phyloP scores from a whole-genome alignment of 2,329 filamentous ascomycete genomes.

The Chaetomium sp. region DNA sequence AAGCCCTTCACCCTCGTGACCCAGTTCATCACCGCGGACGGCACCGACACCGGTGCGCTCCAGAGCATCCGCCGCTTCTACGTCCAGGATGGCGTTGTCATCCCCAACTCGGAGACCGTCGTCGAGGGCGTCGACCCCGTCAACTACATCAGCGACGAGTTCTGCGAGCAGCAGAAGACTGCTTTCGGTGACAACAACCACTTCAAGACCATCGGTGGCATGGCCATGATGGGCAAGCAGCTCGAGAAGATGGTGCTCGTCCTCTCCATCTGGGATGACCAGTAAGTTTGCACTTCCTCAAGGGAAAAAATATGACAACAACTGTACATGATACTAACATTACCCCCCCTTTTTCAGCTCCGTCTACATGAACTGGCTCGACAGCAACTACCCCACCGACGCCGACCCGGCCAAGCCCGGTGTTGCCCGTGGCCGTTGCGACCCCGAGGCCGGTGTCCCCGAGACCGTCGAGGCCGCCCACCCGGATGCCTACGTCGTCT shows the following conservation, averaged over 20 bases:
- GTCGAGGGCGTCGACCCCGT: constrained; percentile 37
- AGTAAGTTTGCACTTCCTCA: constrained; percentile 39
- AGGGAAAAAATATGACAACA: not conserved
- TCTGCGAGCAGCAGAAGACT: constrained; percentile 58
- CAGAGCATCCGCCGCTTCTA: constrained; percentile 59
- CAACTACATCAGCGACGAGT: constrained; percentile 52
- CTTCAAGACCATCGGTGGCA: constrained; percentile 55
- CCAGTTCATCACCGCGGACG: constrained; percentile 52
- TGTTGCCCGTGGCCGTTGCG: constrained; percentile 52
- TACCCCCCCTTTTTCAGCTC: constrained; percentile 23
- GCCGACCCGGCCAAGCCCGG: constrained; percentile 44
- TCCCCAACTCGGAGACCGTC: constrained; percentile 45
- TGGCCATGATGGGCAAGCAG: constrained; percentile 52
- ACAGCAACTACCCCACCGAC: constrained; percentile 56
- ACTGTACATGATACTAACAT: not conserved
- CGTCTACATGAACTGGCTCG: constrained; percentile 64
- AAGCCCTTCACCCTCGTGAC: constrained; percentile 60
- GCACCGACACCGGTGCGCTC: constrained; percentile 50
- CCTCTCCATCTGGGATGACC: constrained; percentile 55
- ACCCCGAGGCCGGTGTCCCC: constrained; percentile 49
- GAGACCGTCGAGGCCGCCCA: constrained; percentile 46
- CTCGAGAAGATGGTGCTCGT: constrained; percentile 42
- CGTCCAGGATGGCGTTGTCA: constrained; percentile 57
- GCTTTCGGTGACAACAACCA: constrained; percentile 54
- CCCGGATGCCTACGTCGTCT: constrained; percentile 49